Conservation (phyloP, 805 yeast genomes). For the Zygotorulaspora chibaensis region DNA sequence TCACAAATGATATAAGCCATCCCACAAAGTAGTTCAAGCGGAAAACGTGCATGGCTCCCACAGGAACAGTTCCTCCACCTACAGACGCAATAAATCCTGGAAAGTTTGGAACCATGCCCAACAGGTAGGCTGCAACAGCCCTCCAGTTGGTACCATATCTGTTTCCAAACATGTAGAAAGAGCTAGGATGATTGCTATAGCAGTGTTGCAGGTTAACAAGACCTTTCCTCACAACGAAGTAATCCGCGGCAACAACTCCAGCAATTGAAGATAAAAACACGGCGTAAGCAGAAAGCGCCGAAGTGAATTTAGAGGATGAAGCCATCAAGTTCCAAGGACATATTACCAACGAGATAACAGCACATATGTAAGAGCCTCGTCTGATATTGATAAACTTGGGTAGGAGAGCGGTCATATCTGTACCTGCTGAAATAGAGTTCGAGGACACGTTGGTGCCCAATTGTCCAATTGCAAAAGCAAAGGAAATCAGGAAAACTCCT, state of each 20-base stretch:
- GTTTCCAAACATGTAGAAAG: conserved; percentile 53
- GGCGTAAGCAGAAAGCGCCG: conserved; percentile 74
- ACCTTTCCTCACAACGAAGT: conserved; percentile 71
- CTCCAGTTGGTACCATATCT: conserved; percentile 74
- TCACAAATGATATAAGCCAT: conserved; percentile 51
- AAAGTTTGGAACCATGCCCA: conserved; percentile 78
- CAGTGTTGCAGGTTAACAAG: conserved; percentile 58
- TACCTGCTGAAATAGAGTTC: conserved; percentile 66
- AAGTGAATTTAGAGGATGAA: conserved; percentile 67
- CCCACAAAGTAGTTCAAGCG: conserved; percentile 75
- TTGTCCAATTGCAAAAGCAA: conserved; percentile 70
- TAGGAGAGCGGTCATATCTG: conserved; percentile 62
- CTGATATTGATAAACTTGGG: conserved; percentile 67
- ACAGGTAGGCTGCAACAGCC: conserved; percentile 72
- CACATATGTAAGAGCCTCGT: conserved; percentile 78
- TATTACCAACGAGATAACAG: conserved; percentile 60
- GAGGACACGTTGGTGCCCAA: conserved; percentile 74
- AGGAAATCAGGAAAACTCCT: conserved; percentile 71
- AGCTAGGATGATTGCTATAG: conserved; percentile 45
- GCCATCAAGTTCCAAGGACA: conserved; percentile 82
- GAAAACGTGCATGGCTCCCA: conserved; percentile 72
- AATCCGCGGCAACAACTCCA: conserved; percentile 69
- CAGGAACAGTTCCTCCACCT: conserved; percentile 68
- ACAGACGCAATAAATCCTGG: conserved; percentile 86
- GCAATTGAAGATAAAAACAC: conserved; percentile 81